phyloP scores from a whole-genome alignment of 495 filamentous ascomycete genomes.

The Penicillium ochrochloron region DNA sequence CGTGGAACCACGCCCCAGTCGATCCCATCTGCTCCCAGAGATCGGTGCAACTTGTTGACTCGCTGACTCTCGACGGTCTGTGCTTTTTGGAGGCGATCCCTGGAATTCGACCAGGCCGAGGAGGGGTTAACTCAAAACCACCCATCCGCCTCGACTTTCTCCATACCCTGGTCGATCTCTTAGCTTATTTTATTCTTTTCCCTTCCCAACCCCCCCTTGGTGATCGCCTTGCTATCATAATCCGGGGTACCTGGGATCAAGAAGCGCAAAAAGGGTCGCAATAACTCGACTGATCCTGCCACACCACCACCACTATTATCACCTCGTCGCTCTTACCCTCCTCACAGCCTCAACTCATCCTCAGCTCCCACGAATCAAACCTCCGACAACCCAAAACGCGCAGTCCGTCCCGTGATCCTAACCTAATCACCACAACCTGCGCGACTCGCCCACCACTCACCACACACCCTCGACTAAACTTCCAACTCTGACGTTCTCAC shows the following conservation, averaged over 20 bases:
- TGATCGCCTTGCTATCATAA: slow-evolving; percentile 8
- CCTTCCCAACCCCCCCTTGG: slow-evolving; percentile 7
- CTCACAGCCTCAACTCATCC: background rate
- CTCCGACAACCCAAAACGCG: background rate
- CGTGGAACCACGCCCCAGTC: slow-evolving; percentile 38
- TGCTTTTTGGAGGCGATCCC: slow-evolving; percentile 46
- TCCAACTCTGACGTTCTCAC: background rate
- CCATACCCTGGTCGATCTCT: slow-evolving; percentile 43
- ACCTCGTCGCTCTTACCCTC: background rate
- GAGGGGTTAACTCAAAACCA: slow-evolving; percentile 44
- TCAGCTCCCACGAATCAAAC: background rate
- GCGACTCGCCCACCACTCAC: background rate
- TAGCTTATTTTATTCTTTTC: slow-evolving; percentile 32
- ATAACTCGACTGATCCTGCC: slow-evolving; percentile 1
- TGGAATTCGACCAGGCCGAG: slow-evolving; percentile 35
- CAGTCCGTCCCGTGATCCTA: background rate
- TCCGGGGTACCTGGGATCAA: slow-evolving; percentile 21
- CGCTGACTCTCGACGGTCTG: slow-evolving; percentile 39
- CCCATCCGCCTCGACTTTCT: slow-evolving; percentile 32
- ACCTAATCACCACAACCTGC: slow-evolving; percentile 8
- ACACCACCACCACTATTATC: background rate
- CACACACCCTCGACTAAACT: background rate
- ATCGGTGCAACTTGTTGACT: slow-evolving; percentile 39
- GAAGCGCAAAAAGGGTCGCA: background rate
- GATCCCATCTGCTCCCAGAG: slow-evolving; percentile 39